Percentiles rank a stretch among this genome's conserved stretches.
Conservation (phyloP, 176 grass and related monocot genomes). For the Areca catechu region DNA sequence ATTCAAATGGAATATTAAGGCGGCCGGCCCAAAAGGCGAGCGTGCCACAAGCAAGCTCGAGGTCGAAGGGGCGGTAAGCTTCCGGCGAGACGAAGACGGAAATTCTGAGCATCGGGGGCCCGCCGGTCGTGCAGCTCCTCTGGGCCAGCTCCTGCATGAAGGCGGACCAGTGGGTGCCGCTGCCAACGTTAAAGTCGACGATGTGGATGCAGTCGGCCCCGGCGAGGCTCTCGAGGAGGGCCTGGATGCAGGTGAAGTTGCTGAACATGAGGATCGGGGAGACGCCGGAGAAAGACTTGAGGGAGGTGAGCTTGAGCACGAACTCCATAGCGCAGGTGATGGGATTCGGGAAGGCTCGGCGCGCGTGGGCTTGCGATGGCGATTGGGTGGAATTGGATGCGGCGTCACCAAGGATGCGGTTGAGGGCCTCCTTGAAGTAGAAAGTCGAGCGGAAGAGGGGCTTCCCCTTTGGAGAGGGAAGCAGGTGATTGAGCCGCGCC, state of each 20-base stretch:
- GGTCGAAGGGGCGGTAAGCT: slow-evolving; percentile 56
- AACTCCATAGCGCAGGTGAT: slow-evolving; percentile 29
- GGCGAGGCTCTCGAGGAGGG: slow-evolving; percentile 58
- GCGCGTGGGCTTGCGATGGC: not conserved
- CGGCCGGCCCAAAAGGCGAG: slow-evolving; percentile 59
- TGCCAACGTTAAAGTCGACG: slow-evolving; percentile 70
- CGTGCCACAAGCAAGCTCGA: slow-evolving; percentile 63
- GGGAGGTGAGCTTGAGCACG: slow-evolving; percentile 54
- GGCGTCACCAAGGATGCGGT: slow-evolving; percentile 40
- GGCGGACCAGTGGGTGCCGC: slow-evolving; percentile 79
- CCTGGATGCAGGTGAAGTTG: slow-evolving; percentile 76
- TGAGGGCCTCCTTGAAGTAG: slow-evolving; percentile 92
- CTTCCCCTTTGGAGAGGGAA: slow-evolving; percentile 69
- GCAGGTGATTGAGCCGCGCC: slow-evolving; percentile 99
- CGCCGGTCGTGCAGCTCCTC: slow-evolving; percentile 4
- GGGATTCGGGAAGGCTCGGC: too few species aligned
- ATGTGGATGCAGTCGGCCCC: slow-evolving; percentile 53
- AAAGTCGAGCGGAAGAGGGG: slow-evolving; percentile 82
- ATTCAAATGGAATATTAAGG: slow-evolving; percentile 65
- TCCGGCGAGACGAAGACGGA: slow-evolving; percentile 48
- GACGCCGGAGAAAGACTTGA: slow-evolving; percentile 68
- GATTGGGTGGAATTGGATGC: not conserved
- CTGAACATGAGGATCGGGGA: slow-evolving; percentile 72
- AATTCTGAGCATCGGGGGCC: slow-evolving; percentile 36
- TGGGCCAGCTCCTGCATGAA: slow-evolving; percentile 82